Evolutionary conservation across 345 rosid genomes (phyloP).

Genomic region (Linum usitatissimum): DNA sequence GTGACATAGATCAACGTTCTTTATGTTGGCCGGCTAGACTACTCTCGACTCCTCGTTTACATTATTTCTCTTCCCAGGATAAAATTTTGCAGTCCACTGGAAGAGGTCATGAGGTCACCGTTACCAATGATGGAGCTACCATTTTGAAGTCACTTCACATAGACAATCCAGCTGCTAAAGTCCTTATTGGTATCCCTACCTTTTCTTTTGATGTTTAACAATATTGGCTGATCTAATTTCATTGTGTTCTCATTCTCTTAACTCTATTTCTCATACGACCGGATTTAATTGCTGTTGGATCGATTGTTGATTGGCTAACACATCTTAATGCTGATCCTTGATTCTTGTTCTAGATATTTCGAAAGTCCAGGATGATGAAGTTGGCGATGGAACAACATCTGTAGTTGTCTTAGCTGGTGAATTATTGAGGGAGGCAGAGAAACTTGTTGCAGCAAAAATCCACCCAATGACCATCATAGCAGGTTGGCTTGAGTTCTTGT

Average conservation of each 20-base stretch:
- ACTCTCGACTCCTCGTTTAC: constrained; percentile 1
- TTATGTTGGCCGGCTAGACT: neutral
- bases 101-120: constrained; percentile 69
- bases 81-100: constrained; percentile 95
- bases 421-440: constrained; percentile 90
- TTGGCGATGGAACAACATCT: constrained; percentile 98
- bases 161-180: constrained; percentile 96
- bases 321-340: constrained; percentile 13
- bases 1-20: neutral
- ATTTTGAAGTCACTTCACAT: constrained; percentile 88
- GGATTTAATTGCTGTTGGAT: neutral
- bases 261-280: too few species aligned
- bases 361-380: constrained; percentile 99
- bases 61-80: constrained; percentile 39
- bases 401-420: constrained; percentile 98
- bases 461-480: constrained; percentile 96
- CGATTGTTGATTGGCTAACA: constrained; percentile 1
- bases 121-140: constrained; percentile 96
- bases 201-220: neutral
- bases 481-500: constrained; percentile 29
- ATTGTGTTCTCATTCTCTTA: too few species aligned
- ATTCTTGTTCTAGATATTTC: constrained; percentile 52
- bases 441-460: constrained; percentile 78
- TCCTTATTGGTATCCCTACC: constrained; percentile 70
- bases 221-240: too few species aligned